Evolutionary conservation across 108 stramenopile species (phyloP), one percentile per base, ranked within the genome.

Genomic region (Cyclostephanos tholiformis): DNA sequence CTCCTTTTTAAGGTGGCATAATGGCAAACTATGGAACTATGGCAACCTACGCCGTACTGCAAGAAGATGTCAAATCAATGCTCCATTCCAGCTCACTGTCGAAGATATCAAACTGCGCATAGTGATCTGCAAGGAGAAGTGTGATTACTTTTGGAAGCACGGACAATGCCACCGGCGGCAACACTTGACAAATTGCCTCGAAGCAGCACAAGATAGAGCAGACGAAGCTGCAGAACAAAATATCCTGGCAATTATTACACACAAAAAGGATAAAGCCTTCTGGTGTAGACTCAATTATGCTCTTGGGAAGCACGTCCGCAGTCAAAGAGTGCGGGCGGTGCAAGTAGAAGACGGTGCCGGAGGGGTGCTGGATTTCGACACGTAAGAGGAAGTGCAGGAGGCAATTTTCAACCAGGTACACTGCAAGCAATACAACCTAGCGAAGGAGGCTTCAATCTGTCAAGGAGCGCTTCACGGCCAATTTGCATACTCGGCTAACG

Each of bases 221-320:
- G 55, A 76, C 19, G 2, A 50, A 17, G 17, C 58, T 4, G 75
- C 67, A 3, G 65, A 68, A 49, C 20, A 0, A 4, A 51, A 58
- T 13, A 75, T 75, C 25, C 65, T 66, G 2, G 65, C 59, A 6
- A 66, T 75, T 7, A 70, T 77, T 9, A 35, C 22, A 36, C 35
- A 55, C 0, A 69, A 77, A 43, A 43, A 46, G 44, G 58, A 78
- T 12, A 19, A 65, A 38, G 23, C 30, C 0, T 77, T 63, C 26
- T 77, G 63, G 68, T 4, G 69, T 13, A 22, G 62, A 0, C 30
- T 77, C 11, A 65, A 70, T 23, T 70, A 65, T 22, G 7, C 63
- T 6, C 49, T 65, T 2, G 14, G 39, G 12, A 64, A 70, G 25
- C 43, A 70, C 23, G n/a, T n/a, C n/a, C n/a, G n/a, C n/a, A n/a